Conservation (phyloP, 176 grass and related monocot genomes). For the Saccharum spontaneum region DNA sequence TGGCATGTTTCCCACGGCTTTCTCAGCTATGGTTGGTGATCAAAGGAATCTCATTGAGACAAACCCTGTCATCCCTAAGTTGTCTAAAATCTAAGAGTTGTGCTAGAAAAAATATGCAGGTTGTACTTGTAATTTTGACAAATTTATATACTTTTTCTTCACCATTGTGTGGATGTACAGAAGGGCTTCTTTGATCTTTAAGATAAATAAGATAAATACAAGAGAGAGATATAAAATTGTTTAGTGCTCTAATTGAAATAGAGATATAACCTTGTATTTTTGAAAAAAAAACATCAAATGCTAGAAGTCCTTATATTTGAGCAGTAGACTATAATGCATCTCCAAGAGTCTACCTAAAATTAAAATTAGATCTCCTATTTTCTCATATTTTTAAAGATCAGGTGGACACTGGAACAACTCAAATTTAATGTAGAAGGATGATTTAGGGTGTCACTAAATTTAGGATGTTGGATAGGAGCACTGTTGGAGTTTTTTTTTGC, state of each 20-base stretch:
- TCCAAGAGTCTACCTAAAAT: neutral
- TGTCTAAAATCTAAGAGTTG: neutral
- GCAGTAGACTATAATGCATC: neutral
- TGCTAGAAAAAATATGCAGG: neutral
- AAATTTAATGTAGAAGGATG: neutral
- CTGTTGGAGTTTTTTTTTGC: neutral
- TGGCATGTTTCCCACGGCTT: neutral
- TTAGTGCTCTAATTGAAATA: neutral
- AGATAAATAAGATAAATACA: too few species aligned
- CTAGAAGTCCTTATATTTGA: neutral
- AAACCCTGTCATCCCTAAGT: neutral
- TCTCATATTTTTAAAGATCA: neutral
- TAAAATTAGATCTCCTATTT: neutral
- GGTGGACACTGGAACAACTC: neutral
- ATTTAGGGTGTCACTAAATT: neutral
- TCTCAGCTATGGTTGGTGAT: neutral
- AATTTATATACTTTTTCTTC: neutral
- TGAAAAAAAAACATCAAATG: too few species aligned
- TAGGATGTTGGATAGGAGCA: neutral
- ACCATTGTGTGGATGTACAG: neutral
- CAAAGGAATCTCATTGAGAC: neutral
- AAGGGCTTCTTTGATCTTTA: neutral
- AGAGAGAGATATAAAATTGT: neutral
- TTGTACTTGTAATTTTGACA: neutral
- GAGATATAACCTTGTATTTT: neutral